Evolutionary conservation across 768 basidiomycete species (phyloP).

Genomic region (Termitomyces sp.): DNA sequence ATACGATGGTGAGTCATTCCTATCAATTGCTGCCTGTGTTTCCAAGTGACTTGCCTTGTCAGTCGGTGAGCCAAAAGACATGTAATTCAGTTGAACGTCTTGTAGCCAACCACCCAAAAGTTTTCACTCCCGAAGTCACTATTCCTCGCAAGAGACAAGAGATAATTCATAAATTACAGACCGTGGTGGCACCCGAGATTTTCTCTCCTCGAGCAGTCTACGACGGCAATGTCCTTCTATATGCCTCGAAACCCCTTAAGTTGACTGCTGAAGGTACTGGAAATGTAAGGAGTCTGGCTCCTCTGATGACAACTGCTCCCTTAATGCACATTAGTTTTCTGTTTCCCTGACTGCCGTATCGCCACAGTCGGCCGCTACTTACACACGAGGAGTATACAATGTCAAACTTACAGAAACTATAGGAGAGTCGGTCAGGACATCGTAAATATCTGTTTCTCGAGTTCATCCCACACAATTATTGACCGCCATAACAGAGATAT

Average conservation of each 20-base stretch:
- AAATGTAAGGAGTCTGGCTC: conserved; percentile 20
- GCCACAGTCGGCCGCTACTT: conserved; percentile 4
- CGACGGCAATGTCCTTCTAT: conserved; percentile 43
- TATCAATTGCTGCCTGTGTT: neutral
- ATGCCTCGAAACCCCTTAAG: conserved; percentile 28
- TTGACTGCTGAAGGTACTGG: conserved; percentile 26
- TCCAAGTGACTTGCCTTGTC: neutral
- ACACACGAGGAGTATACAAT: conserved; percentile 24
- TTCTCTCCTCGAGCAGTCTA: conserved; percentile 45
- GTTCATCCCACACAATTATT: neutral
- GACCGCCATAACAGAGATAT: conserved; percentile 22
- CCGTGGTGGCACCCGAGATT: conserved; percentile 23
- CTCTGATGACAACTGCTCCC: neutral
- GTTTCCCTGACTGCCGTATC: conserved; percentile 26
- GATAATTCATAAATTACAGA: conserved; percentile 39
- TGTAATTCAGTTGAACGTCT: neutral
- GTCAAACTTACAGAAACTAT: conserved; percentile 36
- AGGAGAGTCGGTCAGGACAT: conserved; percentile 32
- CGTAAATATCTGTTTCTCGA: conserved; percentile 21
- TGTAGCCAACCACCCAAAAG: conserved; percentile 10
- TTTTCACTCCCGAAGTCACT: conserved; percentile 21
- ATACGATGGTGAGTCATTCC: conserved; percentile 25
- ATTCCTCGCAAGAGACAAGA: conserved; percentile 24
- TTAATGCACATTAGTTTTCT: conserved; percentile 25
- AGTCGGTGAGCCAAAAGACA: conserved; percentile 4